Conservation (phyloP, 257 asterid genomes). For the Capsicum pubescens region DNA sequence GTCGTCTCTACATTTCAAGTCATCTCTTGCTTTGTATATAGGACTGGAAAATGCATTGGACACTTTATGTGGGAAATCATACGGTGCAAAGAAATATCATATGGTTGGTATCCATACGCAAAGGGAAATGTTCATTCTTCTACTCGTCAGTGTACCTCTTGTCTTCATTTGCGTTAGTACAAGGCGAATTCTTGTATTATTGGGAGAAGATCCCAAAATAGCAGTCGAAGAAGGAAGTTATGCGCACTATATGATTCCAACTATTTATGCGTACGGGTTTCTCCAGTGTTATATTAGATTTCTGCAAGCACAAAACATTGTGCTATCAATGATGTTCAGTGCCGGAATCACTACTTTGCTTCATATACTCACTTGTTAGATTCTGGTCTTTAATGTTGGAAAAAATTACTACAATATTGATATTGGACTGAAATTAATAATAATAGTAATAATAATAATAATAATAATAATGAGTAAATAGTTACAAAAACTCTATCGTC, state of each 20-base stretch:
- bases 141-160: constrained; percentile 31
- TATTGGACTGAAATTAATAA: no score
- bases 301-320: constrained; percentile 52
- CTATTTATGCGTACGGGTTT: constrained; percentile 33
- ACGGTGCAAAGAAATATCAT: constrained; percentile 45
- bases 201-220: constrained; percentile 42
- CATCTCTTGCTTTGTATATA: constrained; percentile 29
- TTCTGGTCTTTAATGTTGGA: constrained; percentile 34
- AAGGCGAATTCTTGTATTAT: constrained; percentile 27
- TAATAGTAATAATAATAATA: no score
- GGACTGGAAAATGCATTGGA: constrained; percentile 48
- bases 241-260: constrained; percentile 41
- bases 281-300: constrained; percentile 40
- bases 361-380: constrained; percentile 47
- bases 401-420: no score
- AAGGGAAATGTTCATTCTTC: constrained; percentile 39
- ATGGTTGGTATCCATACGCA: constrained; percentile 51
- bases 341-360: constrained; percentile 37
- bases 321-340: constrained; percentile 38
- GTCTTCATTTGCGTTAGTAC: constrained; percentile 34
- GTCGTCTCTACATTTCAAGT: no score
- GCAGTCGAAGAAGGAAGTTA: constrained; percentile 37
- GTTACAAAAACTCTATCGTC: no score
- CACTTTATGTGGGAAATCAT: constrained; percentile 50
- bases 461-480: no score